Conservation (phyloP, 805 yeast genomes). For the Isabelozyma gotoi region DNA sequence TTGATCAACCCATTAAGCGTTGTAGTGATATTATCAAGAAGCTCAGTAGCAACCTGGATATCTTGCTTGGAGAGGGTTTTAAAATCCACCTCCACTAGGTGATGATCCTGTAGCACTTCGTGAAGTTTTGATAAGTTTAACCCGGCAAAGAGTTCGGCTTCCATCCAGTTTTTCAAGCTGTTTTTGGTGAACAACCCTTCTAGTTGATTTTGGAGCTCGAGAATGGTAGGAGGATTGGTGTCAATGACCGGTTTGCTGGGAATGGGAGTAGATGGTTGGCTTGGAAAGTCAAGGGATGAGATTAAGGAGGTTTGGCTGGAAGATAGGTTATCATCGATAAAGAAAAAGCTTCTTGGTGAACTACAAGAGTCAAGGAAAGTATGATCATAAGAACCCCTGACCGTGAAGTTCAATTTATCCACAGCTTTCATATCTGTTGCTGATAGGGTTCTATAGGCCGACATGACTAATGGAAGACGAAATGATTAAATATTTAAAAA, state of each 20-base stretch:
- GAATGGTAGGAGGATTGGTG: background rate
- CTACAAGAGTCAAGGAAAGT: background rate
- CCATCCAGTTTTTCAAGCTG: background rate
- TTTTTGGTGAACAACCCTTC: background rate
- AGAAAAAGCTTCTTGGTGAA: background rate
- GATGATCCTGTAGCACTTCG: background rate
- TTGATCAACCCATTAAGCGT: conserved; percentile 3
- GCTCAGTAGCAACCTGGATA: background rate
- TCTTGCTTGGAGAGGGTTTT: background rate
- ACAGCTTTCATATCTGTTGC: conserved; percentile 7
- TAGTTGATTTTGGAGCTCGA: background rate
- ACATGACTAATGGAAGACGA: background rate
- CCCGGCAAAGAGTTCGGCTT: background rate
- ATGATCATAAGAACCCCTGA: conserved; percentile 4
- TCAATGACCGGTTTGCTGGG: background rate
- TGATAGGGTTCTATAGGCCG: conserved; percentile 8
- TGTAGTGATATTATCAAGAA: conserved; percentile 3
- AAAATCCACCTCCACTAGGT: background rate
- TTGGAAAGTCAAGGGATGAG: background rate
- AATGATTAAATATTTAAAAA: background rate
- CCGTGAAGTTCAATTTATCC: conserved; percentile 10
- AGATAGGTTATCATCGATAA: background rate
- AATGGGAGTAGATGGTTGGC: background rate
- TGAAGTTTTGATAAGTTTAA: background rate
- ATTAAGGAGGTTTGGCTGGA: background rate